Evolutionary conservation across 2,329 filamentous ascomycete species (phyloP).

Genomic region (Hortaea werneckii): DNA sequence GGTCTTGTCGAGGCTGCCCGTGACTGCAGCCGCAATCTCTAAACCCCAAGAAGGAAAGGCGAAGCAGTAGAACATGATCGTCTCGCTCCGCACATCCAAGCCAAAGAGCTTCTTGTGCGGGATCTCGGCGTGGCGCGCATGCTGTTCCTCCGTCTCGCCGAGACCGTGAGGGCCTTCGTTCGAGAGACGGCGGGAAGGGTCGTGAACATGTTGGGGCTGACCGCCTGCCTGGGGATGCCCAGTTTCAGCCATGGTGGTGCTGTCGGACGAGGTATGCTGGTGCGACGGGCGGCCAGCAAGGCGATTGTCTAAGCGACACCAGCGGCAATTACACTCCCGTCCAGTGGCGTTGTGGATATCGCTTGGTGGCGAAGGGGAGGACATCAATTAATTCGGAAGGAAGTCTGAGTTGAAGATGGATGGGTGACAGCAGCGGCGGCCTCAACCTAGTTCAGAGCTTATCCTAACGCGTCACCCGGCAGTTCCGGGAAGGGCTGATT

Average conservation of each 20-base stretch:
- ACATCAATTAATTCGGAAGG: not conserved
- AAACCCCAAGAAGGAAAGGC: slow-evolving; percentile 18
- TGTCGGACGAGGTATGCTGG: not conserved
- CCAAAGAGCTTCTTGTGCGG: slow-evolving; percentile 20
- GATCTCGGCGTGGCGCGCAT: slow-evolving; percentile 16
- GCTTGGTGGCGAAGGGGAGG: not conserved
- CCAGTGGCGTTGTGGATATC: not conserved
- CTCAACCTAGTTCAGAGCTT: too few relatives aligned
- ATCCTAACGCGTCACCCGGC: too few relatives aligned
- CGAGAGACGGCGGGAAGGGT: slow-evolving; percentile 3
- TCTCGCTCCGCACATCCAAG: slow-evolving; percentile 15
- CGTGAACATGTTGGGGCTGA: not conserved
- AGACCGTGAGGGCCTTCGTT: slow-evolving; percentile 9
- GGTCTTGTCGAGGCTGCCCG: slow-evolving; percentile 13
- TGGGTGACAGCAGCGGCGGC: too few relatives aligned
- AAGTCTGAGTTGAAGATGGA: too few relatives aligned
- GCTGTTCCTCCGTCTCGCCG: slow-evolving; percentile 20
- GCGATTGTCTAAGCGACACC: not conserved
- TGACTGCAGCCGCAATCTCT: slow-evolving; percentile 19
- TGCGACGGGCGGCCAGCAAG: not conserved
- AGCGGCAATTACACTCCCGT: not conserved
- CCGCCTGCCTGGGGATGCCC: not conserved
- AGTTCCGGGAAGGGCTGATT: too few relatives aligned
- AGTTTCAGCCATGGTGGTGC: not conserved
- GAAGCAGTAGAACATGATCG: slow-evolving; percentile 21